Percentiles rank a stretch among this genome's conserved stretches.
phyloP scores from a whole-genome alignment of 1,139 yeast genomes.

The Diutina mesorugosa region DNA sequence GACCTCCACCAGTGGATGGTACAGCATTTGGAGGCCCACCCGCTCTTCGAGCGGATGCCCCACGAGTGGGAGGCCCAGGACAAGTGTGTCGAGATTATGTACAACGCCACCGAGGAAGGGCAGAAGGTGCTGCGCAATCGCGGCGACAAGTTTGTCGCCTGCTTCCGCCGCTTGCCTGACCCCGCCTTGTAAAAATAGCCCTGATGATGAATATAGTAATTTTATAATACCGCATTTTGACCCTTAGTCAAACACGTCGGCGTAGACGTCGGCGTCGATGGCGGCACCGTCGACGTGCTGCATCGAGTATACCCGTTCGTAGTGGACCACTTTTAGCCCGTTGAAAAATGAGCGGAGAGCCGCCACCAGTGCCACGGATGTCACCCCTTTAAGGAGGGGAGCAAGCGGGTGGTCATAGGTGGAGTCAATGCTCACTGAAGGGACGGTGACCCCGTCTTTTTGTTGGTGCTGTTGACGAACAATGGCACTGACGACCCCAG shows the following conservation, averaged over 20 bases:
- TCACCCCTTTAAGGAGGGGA: neutral
- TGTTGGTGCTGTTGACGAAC: neutral
- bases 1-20: conserved; percentile 97
- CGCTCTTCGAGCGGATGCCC: conserved; percentile 70
- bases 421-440: neutral
- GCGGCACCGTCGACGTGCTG: neutral
- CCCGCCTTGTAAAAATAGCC: conserved; percentile 18
- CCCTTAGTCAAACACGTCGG: neutral
- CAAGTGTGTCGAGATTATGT: conserved; percentile 77
- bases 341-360: neutral
- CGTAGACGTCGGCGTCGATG: neutral
- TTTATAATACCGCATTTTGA: too few species aligned
- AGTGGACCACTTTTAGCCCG: neutral
- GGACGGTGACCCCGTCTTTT: neutral
- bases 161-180: conserved; percentile 63
- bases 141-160: conserved; percentile 81
- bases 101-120: conserved; percentile 90
- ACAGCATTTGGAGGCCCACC: conserved; percentile 78
- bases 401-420: neutral
- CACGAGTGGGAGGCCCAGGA: conserved; percentile 74
- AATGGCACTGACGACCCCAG: conserved; percentile 39
- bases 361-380: neutral
- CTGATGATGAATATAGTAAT: too few species aligned
- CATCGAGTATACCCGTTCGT: conserved; percentile 2
- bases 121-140: conserved; percentile 87